Evolutionary conservation across 1,284 basidiomycete genomes (phyloP), one percentile per base, ranked within the genome.

Genomic region (Veloporphyrellus conicus): DNA sequence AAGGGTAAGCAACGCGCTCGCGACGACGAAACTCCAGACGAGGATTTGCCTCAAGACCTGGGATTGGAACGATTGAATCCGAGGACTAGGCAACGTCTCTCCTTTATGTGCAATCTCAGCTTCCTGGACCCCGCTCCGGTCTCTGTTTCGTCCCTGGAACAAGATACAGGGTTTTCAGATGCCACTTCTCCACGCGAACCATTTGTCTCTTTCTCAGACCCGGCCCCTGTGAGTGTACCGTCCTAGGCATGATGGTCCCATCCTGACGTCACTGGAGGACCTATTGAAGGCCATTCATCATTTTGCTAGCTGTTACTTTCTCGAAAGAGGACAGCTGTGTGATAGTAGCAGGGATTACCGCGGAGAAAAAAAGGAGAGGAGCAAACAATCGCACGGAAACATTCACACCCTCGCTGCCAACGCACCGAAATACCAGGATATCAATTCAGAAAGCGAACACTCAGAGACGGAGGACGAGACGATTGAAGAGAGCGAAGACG

Each of bases 201-300:
- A 11, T 23, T 20, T 18, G 28, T 55, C 39, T 37, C 46, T 34
- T 57, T 67, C 42, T 57, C 61, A 4, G 60, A 62, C 16, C 79
- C 79, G 36, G 74, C 77, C 46, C 70, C 79, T 35, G 81, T 82
- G 59, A 65, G 70, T 58, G 28, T 22, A 25, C 8, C 15, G n/a
- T 9, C 44, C 27, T 40, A 33, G 12, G 12, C 18, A 39, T 44
- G 37, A 47, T 23, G 37, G 42, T 23, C 10, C 37, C 15, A 51
- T 51, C 19, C 48, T 56, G 18, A 56, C 44, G 32, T 28, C 40
- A 43, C 18, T 35, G 38, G 42, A 88, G 85, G 85, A 88, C 54
- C 62, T 87, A 5, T 63, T 88, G 37, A 87, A 87, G 70, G 75
- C 71, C 42, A 76, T 88, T 42, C 86, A 88, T 54, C 71, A 81